Evolutionary conservation across 106 monocot species (phyloP), one percentile per base, ranked within the genome.

Genomic region (Phalaenopsis equestris): DNA sequence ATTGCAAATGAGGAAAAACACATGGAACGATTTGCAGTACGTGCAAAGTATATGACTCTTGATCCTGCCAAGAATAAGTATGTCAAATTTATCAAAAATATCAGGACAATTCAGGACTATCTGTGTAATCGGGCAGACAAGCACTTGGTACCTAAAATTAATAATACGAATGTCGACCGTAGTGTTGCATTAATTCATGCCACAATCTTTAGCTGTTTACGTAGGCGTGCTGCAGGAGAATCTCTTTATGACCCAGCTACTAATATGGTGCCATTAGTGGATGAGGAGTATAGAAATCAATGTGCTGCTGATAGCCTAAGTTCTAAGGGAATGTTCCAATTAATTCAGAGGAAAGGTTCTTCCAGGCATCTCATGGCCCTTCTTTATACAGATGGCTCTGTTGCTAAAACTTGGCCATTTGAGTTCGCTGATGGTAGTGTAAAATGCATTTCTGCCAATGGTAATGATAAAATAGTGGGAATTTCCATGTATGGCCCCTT

Each of bases 21-120:
- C 76, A 90, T 85, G 82, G 96, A 97, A 75, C 79, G 96, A 48
- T 97, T 97, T 84, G 96, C 94, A 19, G 92, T 97, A n/a, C 91
- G 96, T 80, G 96, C 96, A 77, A 94, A 97, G 64, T 97, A 97
- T 82, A 97, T 97, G 96, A 92, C 96, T 14, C 56, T 97, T 56
- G 96, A 97, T 48, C 94, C 96, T 42, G 85, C 87, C 67, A 97
- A 92, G 78, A 97, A 97, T 75, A 97, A 97, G 42, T 97, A 97
- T 58, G 89, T 94, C 15, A 97, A 92, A 77, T 97, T 94, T 75
- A 94, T 97, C 6, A 85, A 83, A 30, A 97, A 97, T 77, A 97
- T 97, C 18, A 87, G 96, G 77, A 78, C 94, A 19, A 97, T 97
- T 72, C 96, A 97, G 80, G 96, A 97, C 55, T 97, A 92, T 78